These are phyloP conservation scores for Aspergillus unguis DNA, from an alignment of 2,329 filamentous ascomycete genomes.

Conservation along the genomic window DNA sequence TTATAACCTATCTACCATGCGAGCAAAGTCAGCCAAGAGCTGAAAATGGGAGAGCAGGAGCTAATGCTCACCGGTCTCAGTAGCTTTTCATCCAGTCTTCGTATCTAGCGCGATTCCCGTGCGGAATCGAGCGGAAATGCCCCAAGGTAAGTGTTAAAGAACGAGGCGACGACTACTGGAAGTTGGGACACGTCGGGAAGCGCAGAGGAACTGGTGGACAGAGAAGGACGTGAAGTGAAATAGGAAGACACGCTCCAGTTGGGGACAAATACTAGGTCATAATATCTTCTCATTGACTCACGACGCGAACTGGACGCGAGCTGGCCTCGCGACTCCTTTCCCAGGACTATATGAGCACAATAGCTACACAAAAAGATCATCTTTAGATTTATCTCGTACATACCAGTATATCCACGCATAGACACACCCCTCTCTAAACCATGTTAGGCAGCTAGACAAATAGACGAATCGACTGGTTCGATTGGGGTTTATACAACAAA, in stretches of 20 bases:
- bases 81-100: no score
- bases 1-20: no score
- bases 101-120: no score
- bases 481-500: conserved; percentile 14
- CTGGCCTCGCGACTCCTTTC: not conserved
- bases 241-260: not conserved
- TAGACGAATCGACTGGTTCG: conserved; percentile 10
- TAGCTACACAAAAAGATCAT: no score
- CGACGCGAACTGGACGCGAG: not conserved
- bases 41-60: no score
- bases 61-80: no score
- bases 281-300: not conserved
- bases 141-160: no score
- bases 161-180: not conserved
- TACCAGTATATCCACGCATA: not conserved
- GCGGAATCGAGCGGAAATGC: no score
- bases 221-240: no score
- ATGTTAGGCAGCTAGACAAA: not conserved
- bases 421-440: conserved; percentile 12
- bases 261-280: not conserved
- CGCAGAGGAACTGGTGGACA: no score
- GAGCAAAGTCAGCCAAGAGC: no score
- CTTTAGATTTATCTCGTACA: conserved; percentile 6
- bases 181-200: not conserved
- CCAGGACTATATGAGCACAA: not conserved